Percentiles rank a stretch among this genome's conserved stretches.
phyloP scores from a whole-genome alignment of 2,329 filamentous ascomycete genomes.

The Pezizomycotina sp. region DNA sequence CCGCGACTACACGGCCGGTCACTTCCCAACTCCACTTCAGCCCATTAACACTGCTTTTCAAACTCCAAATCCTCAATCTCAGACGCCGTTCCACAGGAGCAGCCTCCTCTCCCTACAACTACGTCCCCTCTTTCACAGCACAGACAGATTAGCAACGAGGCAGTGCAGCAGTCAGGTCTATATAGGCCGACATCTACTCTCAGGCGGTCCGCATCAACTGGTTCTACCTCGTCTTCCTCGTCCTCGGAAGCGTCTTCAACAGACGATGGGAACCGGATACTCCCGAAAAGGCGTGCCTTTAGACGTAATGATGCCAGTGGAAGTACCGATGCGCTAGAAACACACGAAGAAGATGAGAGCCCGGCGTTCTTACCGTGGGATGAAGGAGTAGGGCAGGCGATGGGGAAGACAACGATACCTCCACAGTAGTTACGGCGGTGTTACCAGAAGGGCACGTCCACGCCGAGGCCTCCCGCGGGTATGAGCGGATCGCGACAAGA shows the following conservation, averaged over 20 bases:
- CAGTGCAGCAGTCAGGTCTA: no score
- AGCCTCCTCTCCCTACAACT: no score
- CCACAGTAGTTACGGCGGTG: conserved; percentile 2
- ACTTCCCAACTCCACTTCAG: neutral
- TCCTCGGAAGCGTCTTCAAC: conserved; percentile 10
- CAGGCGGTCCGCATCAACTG: conserved; percentile 8
- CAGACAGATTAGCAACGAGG: no score
- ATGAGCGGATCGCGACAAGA: conserved; percentile 12
- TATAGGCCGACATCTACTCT: no score
- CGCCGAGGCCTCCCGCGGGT: conserved; percentile 7
- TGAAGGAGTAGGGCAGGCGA: conserved; percentile 13
- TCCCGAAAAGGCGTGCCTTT: conserved; percentile 12
- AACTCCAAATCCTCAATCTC: no score
- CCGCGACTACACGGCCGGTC: conserved; percentile 13
- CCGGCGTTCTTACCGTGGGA: conserved; percentile 22
- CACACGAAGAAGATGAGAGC: conserved; percentile 17
- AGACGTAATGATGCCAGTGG: conserved; percentile 11
- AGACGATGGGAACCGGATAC: conserved; percentile 9
- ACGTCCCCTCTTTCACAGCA: no score
- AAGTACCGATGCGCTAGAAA: neutral
- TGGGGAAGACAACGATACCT: conserved; percentile 7
- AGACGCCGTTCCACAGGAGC: no score
- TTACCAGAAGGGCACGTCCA: conserved; percentile 6
- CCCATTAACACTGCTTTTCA: no score
- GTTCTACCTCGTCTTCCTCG: conserved; percentile 6